Base-by-base conservation (phyloP, 2,329 filamentous ascomycete genomes). In the Botryosphaeria agaves region DNA sequence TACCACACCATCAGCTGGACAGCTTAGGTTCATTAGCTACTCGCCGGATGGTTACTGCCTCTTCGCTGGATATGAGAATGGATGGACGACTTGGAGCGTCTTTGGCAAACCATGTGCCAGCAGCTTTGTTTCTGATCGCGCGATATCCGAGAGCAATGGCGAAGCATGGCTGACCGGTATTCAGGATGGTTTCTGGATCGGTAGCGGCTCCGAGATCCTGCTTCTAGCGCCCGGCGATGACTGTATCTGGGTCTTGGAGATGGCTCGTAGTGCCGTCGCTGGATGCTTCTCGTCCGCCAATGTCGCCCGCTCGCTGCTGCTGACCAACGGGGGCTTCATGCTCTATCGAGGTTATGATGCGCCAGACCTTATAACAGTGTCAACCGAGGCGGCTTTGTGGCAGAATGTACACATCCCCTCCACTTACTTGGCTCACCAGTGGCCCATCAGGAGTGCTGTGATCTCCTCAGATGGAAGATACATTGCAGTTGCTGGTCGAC, bases 71-170 rank as follows among this genome's bases (percentile, higher is more conserved):
- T 95, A 87, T 46, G 76, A 89, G 44, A 74, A 76, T 34, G 91
- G 89, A 1, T 98, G 89, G 89, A 78, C 81, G 4, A 87, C 76
- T 28, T 98, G 87, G 87, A 95, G 87, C 49, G 89, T 95, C 21
- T 98, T 92, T 53, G 89, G 89, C 19, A 94, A 93, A 52, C 68
- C 77, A 2, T 76, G 84, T 9, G 84, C 78, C 32, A 82, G 73
- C 41, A 93, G 82, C 47, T 95, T 95, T 49, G 64, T 67, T 5
- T 64, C 70, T 8, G 80, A 92, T 42, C 59, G 62, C 16, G 54
- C 58, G 2, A 61, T 83, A 21, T 72, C 75, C 2, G 57, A 66
- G 29, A 56, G 58, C 5, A 87, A 89, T 44, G 68, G 66, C 17
- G 87, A 98, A 47, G 66, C 70, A 26, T 95, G 87, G 83, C 62